These are phyloP conservation scores for Drechslerella stenobrocha DNA, from an alignment of 2,329 filamentous ascomycete genomes.

Conservation along the genomic window DNA sequence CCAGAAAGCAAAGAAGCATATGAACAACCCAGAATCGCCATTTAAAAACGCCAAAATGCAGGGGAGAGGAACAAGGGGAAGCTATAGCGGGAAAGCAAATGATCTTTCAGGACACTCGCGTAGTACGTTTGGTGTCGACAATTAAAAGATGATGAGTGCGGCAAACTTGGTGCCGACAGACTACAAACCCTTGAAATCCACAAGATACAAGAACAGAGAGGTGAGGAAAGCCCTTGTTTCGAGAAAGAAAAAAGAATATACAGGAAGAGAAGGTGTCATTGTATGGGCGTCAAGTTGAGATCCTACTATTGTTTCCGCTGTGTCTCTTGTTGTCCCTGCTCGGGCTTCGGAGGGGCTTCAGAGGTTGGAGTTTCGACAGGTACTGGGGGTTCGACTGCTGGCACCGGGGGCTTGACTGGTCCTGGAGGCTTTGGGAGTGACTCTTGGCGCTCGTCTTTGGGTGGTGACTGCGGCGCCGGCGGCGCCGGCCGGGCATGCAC, in stretches of 20 bases:
- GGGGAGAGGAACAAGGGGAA: background rate
- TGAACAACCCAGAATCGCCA: conserved; percentile 20
- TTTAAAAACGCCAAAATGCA: conserved; percentile 39
- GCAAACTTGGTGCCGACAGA: background rate
- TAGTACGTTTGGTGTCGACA: conserved; percentile 18
- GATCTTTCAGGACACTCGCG: conserved; percentile 12
- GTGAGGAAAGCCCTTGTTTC: conserved; percentile 15
- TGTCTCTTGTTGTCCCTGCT: conserved; percentile 19
- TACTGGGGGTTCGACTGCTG: too few relatives aligned
- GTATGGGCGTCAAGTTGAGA: background rate
- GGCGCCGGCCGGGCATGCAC: conserved; percentile 8
- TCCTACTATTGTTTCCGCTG: conserved; percentile 33
- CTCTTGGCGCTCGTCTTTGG: conserved; percentile 19
- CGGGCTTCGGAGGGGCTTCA: background rate
- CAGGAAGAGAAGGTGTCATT: conserved; percentile 11
- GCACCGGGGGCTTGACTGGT: background rate
- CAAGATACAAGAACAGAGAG: conserved; percentile 16
- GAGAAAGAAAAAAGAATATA: conserved; percentile 28
- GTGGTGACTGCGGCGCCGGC: conserved; percentile 8
- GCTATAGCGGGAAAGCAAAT: conserved; percentile 9
- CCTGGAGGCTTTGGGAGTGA: conserved; percentile 2
- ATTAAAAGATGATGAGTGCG: conserved; percentile 26
- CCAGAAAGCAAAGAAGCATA: background rate
- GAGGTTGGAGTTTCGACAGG: too few relatives aligned
- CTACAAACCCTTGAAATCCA: conserved; percentile 10